Evolutionary conservation across 345 rosid genomes (phyloP).

Genomic region (Salix purpurea): DNA sequence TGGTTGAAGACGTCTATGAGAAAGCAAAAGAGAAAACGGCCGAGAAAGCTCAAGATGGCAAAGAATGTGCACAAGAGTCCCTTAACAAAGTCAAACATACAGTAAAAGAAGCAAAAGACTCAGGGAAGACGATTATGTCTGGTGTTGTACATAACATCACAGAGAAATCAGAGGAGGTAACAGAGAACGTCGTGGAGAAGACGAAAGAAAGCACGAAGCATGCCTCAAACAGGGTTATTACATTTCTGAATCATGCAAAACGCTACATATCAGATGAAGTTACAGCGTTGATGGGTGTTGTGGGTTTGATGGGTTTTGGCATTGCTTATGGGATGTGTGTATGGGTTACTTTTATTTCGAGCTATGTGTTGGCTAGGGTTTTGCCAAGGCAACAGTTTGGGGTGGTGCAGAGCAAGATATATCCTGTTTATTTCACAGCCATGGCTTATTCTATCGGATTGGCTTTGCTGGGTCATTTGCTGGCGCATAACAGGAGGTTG

Average conservation of each 20-base stretch:
- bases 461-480: conserved; percentile 52
- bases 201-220: conserved; percentile 8
- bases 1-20: conserved; percentile 3
- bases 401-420: conserved; percentile 73
- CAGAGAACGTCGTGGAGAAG: background rate
- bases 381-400: conserved; percentile 72
- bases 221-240: background rate
- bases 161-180: background rate
- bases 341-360: conserved; percentile 78
- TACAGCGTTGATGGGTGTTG: conserved; percentile 23
- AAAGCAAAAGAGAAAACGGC: background rate
- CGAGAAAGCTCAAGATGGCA: background rate
- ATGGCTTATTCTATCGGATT: conserved; percentile 36
- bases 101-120: background rate
- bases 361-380: conserved; percentile 45
- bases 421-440: conserved; percentile 62
- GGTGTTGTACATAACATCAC: background rate
- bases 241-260: background rate
- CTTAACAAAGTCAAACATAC: background rate
- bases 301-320: conserved; percentile 44
- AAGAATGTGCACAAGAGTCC: conserved; percentile 16
- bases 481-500: conserved; percentile 24
- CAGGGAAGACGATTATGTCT: background rate
- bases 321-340: conserved; percentile 60
- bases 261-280: conserved; percentile 4